These are phyloP conservation scores for Pyrenophora graminea DNA, from an alignment of 2,329 filamentous ascomycete species.

Conservation along the genomic window DNA sequence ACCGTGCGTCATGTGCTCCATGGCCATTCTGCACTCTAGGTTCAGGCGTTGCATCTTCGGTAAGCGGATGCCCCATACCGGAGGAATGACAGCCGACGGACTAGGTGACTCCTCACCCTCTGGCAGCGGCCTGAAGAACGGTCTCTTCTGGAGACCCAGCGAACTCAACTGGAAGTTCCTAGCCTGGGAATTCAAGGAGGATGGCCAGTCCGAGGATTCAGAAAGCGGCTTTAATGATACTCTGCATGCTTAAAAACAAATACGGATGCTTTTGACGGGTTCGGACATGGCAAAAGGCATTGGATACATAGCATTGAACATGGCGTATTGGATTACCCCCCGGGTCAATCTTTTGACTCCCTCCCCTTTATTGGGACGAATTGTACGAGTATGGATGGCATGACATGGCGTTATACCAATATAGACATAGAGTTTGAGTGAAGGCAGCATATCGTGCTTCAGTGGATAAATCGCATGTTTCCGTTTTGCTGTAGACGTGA, in stretches of 20 bases:
- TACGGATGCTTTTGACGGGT: neutral
- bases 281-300: constrained; percentile 9
- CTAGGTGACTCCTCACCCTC: constrained; percentile 16
- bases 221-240: constrained; percentile 25
- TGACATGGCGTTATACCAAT: neutral
- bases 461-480: too few relatives aligned
- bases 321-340: constrained; percentile 26
- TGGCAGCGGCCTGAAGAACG: constrained; percentile 54
- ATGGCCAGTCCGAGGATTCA: constrained; percentile 16
- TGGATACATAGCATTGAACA: constrained; percentile 30
- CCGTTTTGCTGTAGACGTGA: too few relatives aligned
- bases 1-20: constrained; percentile 94
- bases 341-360: constrained; percentile 11
- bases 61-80: constrained; percentile 76
- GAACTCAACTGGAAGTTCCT: constrained; percentile 87
- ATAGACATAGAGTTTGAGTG: too few relatives aligned
- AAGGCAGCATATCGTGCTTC: too few relatives aligned
- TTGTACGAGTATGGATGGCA: neutral
- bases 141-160: constrained; percentile 66
- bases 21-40: constrained; percentile 92
- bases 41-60: constrained; percentile 86
- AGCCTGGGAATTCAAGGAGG: constrained; percentile 71
- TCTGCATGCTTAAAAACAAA: constrained; percentile 36
- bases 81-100: constrained; percentile 77
- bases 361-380: neutral